Evolutionary conservation across 2,329 filamentous ascomycete species (phyloP).

Genomic region (Clarireedia sp.): DNA sequence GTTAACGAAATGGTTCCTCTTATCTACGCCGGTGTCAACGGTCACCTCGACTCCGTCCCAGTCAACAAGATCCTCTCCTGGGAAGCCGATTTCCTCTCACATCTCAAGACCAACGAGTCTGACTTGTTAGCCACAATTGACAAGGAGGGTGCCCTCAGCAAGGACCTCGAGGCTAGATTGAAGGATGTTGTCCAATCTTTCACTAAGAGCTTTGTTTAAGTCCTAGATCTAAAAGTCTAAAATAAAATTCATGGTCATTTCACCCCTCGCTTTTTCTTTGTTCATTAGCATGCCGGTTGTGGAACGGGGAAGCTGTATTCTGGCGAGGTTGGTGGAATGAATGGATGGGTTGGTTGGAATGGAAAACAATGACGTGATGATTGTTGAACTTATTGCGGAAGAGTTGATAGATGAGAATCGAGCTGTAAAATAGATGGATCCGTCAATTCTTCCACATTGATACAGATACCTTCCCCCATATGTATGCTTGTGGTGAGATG

Average conservation of each 20-base stretch:
- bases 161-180: slow-evolving; percentile 79
- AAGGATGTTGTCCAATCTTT: slow-evolving; percentile 70
- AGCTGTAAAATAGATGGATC: slow-evolving; percentile 30
- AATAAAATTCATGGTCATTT: slow-evolving; percentile 10
- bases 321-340: slow-evolving; percentile 8
- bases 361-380: too few species aligned
- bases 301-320: slow-evolving; percentile 18
- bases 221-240: slow-evolving; percentile 13
- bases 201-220: slow-evolving; percentile 79
- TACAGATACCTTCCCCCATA: neutral
- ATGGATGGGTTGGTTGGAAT: slow-evolving; percentile 6
- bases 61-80: slow-evolving; percentile 87
- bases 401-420: slow-evolving; percentile 25
- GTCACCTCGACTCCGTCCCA: slow-evolving; percentile 80
- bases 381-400: slow-evolving; percentile 7
- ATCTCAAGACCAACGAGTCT: slow-evolving; percentile 84
- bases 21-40: slow-evolving; percentile 99
- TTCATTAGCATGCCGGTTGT: slow-evolving; percentile 21
- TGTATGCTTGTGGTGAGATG: neutral
- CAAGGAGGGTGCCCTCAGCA: slow-evolving; percentile 92
- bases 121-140: slow-evolving; percentile 81
- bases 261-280: slow-evolving; percentile 24
- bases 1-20: slow-evolving; percentile 99
- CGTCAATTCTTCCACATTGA: slow-evolving; percentile 23
- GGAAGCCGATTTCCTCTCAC: slow-evolving; percentile 89